Percentiles rank a stretch among this genome's conserved stretches.
Conservation (phyloP, 129 eudicot species). For the Lonicera japonica region DNA sequence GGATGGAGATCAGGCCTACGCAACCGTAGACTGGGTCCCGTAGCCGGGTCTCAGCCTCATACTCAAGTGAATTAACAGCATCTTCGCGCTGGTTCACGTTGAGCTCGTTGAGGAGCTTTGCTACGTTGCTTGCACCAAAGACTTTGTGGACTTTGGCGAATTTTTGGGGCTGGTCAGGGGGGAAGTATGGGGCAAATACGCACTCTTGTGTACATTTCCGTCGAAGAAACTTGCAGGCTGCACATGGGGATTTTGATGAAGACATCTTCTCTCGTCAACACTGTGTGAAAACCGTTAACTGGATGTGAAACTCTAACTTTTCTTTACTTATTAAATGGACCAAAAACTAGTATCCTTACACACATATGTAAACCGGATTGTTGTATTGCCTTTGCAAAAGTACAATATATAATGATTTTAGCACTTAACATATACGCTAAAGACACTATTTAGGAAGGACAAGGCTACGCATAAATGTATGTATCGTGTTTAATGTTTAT, state of each 20-base stretch:
- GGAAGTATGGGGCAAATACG: constrained; percentile 83
- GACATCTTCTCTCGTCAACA: constrained; percentile 36
- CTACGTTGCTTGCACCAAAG: constrained; percentile 80
- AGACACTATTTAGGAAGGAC: too few relatives aligned
- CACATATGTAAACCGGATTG: too few relatives aligned
- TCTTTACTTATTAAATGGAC: too few relatives aligned
- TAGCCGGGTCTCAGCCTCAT: constrained; percentile 76
- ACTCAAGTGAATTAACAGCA: constrained; percentile 75
- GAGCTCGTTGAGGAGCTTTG: constrained; percentile 72
- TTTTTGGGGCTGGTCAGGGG: constrained; percentile 76
- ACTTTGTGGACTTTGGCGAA: constrained; percentile 31
- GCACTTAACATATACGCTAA: too few relatives aligned
- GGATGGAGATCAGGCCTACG: constrained; percentile 63
- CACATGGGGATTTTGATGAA: constrained; percentile 74
- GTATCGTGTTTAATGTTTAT: too few relatives aligned
- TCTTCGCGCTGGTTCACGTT: constrained; percentile 62
- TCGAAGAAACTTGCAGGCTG: constrained; percentile 77
- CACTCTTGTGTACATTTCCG: constrained; percentile 89
- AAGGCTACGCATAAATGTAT: too few relatives aligned
- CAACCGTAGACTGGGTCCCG: constrained; percentile 93
- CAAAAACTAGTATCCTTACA: too few relatives aligned
- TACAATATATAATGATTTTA: too few relatives aligned
- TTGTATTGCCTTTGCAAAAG: too few relatives aligned
- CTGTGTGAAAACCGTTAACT: too few relatives aligned
- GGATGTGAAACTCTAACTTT: too few relatives aligned